A percentile compares a stretch with the other conserved stretches of the same genome.
Conservation (phyloP, 2,329 filamentous ascomycete genomes). For the Coleophoma cylindrospora region DNA sequence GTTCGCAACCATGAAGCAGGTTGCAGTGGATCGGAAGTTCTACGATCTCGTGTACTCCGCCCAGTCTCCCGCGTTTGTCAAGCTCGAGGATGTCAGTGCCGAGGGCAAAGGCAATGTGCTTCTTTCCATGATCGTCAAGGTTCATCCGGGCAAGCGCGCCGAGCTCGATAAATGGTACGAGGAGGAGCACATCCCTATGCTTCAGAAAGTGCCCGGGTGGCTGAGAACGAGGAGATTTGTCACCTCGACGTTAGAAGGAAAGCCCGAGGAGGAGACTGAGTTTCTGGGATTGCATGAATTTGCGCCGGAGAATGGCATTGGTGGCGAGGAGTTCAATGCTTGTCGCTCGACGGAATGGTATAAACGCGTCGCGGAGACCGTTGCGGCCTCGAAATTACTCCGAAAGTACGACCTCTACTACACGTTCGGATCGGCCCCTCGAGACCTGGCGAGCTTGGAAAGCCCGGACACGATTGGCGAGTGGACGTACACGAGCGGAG, state of each 20-base stretch:
- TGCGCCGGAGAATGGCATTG: conserved; percentile 59
- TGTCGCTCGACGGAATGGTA: conserved; percentile 59
- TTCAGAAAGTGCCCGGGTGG: conserved; percentile 76
- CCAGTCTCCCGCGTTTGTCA: conserved; percentile 50
- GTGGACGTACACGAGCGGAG: conserved; percentile 45
- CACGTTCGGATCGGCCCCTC: conserved; percentile 69
- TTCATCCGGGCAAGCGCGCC: conserved; percentile 48
- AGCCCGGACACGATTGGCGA: conserved; percentile 31
- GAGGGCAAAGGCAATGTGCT: conserved; percentile 56
- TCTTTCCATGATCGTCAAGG: conserved; percentile 54
- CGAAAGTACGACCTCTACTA: conserved; percentile 71
- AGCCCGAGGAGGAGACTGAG: conserved; percentile 44
- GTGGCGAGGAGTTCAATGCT: conserved; percentile 57
- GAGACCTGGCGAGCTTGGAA: conserved; percentile 48
- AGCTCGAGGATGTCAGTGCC: conserved; percentile 54
- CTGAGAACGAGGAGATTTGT: conserved; percentile 66
- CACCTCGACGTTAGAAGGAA: conserved; percentile 58
- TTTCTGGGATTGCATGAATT: conserved; percentile 72
- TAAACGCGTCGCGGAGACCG: conserved; percentile 51
- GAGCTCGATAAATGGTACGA: conserved; percentile 65
- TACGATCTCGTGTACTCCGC: conserved; percentile 60
- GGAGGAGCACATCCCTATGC: conserved; percentile 68
- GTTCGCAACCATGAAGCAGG: conserved; percentile 55
- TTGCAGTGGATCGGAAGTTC: conserved; percentile 66
- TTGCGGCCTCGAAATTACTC: conserved; percentile 50